Base-by-base conservation (phyloP, 805 yeast species). In the Zygosaccharomyces gambellarensis region DNA sequence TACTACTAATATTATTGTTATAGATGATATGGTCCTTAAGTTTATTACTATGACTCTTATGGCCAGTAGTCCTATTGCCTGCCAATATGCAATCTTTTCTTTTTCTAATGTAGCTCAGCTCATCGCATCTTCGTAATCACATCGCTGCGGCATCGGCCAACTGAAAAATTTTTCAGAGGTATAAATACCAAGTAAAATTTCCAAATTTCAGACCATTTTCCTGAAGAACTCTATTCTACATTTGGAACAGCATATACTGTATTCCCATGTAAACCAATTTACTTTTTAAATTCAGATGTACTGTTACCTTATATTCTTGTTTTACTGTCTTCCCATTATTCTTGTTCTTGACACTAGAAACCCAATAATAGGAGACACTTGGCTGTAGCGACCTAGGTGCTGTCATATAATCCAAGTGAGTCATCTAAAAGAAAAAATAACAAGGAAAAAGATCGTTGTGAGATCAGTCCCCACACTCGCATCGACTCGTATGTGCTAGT, bases 261-360 rank as follows among this genome's bases (percentile, higher is more conserved):
- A 51, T 55, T 57, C 52, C 23, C 34, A 47, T 48, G 46, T 47
- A 55, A 41, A 55, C 55, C 53, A 56, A 45, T 56, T 56, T 51
- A 43, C 47, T 56, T 56, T 56, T 45, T 45, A 27, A 5, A 9
- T 51, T 45, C 40, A 19, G 32, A 29, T 41, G 46, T 32, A 34
- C 42, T 43, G 25, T 39, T 48, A 51, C 47, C 49, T 25, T 25
- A 25, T 8, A 25, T 25, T 43, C 36, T 25, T 45, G 9, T 40
- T 28, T 36, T 36, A 11, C 41, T 41, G 39, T 41, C 17, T 21
- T 46, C 21, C 40, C 30, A 28, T 28, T 19, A 17, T 47, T 43
- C 45, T 29, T 25, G 11, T 32, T 36, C 17, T 39, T 30, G 19
- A 21, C 9, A 22, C n/a, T 19, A 39, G 39, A 43, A 39, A 31